Conservation (phyloP, 2,329 filamentous ascomycete genomes). For the Alternaria panax region DNA sequence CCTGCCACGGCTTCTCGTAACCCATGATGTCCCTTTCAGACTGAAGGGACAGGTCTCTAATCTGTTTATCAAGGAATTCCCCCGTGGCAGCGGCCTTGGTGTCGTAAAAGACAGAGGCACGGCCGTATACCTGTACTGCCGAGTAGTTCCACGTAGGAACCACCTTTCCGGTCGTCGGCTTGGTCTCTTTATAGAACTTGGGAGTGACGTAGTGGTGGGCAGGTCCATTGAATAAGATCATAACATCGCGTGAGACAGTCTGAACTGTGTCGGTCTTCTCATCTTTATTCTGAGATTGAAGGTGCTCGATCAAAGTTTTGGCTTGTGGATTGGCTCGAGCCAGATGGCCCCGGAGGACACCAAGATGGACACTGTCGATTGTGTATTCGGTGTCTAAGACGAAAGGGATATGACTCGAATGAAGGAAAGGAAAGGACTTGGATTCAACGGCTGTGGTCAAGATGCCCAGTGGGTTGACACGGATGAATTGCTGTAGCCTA, state of each 20-base stretch:
- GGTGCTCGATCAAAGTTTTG: no score
- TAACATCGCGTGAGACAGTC: not conserved
- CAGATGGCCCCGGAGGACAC: slow-evolving; percentile 66
- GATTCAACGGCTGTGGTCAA: slow-evolving; percentile 66
- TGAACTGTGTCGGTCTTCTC: not conserved
- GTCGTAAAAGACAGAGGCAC: not conserved
- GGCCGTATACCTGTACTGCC: not conserved
- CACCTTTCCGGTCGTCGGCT: not conserved
- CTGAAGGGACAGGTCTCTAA: slow-evolving; percentile 48
- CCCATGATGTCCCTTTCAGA: slow-evolving; percentile 66
- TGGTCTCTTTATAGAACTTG: not conserved
- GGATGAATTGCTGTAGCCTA: slow-evolving; percentile 63
- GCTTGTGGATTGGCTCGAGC: slow-evolving; percentile 44
- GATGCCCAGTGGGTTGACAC: slow-evolving; percentile 65
- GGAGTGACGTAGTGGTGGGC: not conserved
- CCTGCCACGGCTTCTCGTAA: slow-evolving; percentile 62
- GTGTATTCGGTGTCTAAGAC: slow-evolving; percentile 47
- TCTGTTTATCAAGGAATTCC: not conserved
- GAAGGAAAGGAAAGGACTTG: slow-evolving; percentile 25
- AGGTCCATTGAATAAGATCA: not conserved
- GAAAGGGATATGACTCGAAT: slow-evolving; percentile 37
- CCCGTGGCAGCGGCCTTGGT: not conserved
- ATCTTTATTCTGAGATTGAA: no score
- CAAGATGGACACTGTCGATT: slow-evolving; percentile 53
- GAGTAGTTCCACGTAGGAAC: not conserved